Evolutionary conservation across 495 filamentous ascomycete species (phyloP).

Genomic region (Neurospora sp.): DNA sequence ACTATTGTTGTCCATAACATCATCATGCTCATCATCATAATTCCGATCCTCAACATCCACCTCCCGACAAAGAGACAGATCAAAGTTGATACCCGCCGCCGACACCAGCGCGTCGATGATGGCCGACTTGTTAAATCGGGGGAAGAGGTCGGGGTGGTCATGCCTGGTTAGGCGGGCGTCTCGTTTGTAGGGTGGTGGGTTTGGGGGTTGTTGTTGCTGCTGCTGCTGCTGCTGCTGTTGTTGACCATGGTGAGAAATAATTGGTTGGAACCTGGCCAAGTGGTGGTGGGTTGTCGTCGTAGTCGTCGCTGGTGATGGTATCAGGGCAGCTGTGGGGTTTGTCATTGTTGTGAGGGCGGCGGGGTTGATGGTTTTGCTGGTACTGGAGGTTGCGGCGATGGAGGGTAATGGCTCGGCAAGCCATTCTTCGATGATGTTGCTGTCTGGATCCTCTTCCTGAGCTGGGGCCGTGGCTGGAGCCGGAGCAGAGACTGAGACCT

Average conservation of each 20-base stretch:
- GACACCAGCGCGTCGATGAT: not conserved
- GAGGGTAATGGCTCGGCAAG: slow-evolving; percentile 16
- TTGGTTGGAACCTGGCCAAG: not conserved
- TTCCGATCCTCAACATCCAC: not conserved
- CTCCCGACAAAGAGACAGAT: not conserved
- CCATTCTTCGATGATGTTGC: slow-evolving; percentile 24
- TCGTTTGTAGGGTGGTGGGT: not conserved
- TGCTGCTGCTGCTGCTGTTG: not conserved
- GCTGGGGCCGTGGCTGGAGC: not conserved
- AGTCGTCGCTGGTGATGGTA: not conserved
- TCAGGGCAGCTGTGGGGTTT: not conserved
- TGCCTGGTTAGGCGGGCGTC: not conserved
- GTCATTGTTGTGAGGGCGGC: not conserved
- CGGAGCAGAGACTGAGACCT: not conserved
- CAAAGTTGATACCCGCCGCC: not conserved
- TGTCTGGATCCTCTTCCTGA: slow-evolving; percentile 11
- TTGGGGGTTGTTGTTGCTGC: not conserved
- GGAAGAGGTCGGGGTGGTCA: not conserved
- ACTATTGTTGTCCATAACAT: not conserved
- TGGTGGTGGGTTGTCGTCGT: not conserved
- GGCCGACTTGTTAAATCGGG: not conserved
- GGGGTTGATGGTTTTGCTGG: not conserved
- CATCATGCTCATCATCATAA: not conserved
- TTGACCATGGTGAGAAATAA: not conserved
- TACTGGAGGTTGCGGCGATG: not conserved